Evolutionary conservation across 2,329 filamentous ascomycete genomes (phyloP).

Genomic region (Beauveria varroae): DNA sequence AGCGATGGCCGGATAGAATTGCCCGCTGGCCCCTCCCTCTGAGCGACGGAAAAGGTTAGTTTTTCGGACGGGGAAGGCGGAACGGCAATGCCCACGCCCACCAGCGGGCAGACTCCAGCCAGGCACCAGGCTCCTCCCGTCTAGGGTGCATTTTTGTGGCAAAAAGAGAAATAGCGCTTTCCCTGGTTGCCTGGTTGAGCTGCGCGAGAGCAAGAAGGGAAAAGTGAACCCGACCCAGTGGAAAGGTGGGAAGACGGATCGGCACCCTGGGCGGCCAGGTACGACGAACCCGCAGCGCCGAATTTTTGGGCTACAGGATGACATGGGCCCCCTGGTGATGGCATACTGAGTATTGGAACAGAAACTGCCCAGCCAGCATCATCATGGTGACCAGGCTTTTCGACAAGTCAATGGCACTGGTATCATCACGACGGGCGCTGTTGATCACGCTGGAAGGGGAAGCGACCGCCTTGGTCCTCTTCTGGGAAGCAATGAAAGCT

Average conservation of each 20-base stretch:
- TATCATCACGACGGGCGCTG: not conserved
- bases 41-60: not conserved
- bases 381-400: not conserved
- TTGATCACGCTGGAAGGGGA: not conserved
- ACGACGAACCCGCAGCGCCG: constrained; percentile 5
- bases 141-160: not conserved
- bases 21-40: not conserved
- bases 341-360: not conserved
- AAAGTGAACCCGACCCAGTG: constrained; percentile 2
- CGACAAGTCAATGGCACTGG: not conserved
- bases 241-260: constrained; percentile 7
- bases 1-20: not conserved
- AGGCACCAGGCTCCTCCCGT: not conserved
- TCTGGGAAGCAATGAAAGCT: too few species aligned
- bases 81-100: constrained; percentile 1
- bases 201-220: not conserved
- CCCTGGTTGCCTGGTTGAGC: too few species aligned
- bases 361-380: not conserved
- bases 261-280: not conserved
- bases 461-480: too few species aligned
- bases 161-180: too few species aligned
- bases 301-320: not conserved
- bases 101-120: not conserved
- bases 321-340: not conserved
- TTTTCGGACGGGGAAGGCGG: constrained; percentile 4